Evolutionary conservation across 305 asterid species (phyloP), one percentile per base, ranked within the genome.

Genomic region (Solanum aculeatissimum): DNA sequence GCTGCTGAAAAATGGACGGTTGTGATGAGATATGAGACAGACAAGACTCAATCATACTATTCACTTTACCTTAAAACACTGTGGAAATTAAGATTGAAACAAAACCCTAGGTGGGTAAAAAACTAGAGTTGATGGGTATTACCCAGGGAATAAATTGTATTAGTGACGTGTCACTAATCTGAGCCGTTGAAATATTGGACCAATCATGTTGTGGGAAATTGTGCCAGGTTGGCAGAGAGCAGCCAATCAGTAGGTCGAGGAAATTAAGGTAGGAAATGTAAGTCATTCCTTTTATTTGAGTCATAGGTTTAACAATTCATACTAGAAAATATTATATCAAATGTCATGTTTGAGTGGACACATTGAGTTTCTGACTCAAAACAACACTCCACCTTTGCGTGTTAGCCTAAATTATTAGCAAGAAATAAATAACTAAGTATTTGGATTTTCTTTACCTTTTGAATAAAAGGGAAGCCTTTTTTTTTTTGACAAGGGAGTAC

Each of bases 211-310:
- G 81, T 88, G 81, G 85, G 97, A 86, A 87, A 85, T 72, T 81
- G 89, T 86, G 94, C 90, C 93, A 91, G 89, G 89, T 85, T 62
- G 90, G 89, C 90, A 87, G 84, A 79, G 79, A 78, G 89, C 93
- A 91, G 91, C 96, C 94, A 92, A 90, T 92, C 93, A 93, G 87
- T 86, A 86, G 40, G 89, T 95, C 97, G 98, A 89, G 79, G 92
- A 92, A 91, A 91, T 91, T 95, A 95, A 93, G 98, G 97, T 90
- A 60, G 86, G 86, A 87, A 86, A 85, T 78, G 79, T 25, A 85
- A 87, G 82, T 58, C 35, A 38, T 82, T 57, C 69, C 81, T 83
- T 80, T 90, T 74, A 35, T 32, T 49, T 54, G 65, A 54, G 70
- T 83, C 14, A 70, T 53, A 75, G 85, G 51, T 83, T 53, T 83